Base-by-base conservation (phyloP, 768 basidiomycete species). In the Podaxis sp. region DNA sequence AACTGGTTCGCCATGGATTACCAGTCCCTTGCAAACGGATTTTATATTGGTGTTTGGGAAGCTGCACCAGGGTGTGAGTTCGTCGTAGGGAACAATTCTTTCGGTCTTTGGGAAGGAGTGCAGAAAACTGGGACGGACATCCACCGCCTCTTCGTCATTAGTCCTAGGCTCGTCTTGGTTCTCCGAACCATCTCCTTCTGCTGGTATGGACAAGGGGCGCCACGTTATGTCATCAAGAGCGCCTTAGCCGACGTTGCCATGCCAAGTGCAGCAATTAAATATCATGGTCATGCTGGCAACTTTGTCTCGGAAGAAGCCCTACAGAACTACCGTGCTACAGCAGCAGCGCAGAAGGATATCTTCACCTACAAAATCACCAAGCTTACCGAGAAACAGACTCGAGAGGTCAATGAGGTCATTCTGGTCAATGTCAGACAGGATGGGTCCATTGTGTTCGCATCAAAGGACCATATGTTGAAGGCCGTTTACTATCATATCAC, bases 61-160 rank as follows among this genome's bases (percentile, higher is more conserved):
- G 72, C 70, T 7, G 68, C 69, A 8, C 64, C 63, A 4, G 71
- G 63, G 11, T 63, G 70, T 9, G 74, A 75, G 58, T 76, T 75
- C 40, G 59, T 73, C 15, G 47, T 76, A 19, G 64, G 67, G n/a
- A 41, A 65, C 37, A 72, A 72, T 50, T 58, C 69, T 11, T 72
- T 73, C 38, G 73, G 74, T 5, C 55, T 76, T 11, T 71, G 69
- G 71, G 75, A 76, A 63, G 74, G 75, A 25, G 4, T 58, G 2
- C 12, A 66, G 22, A 27, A 13, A 3, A 64, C 54, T 9, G 3
- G 3, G 13, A 46, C 58, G 12, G 58, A 54, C 4, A 38, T 75
- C 1, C 71, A 75, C 41, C 62, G 67, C 9, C 61, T 76, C 6
- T 75, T 66, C 53, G 65, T 74, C 29, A 47, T 75, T 60, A 72